A percentile compares a stretch with the other conserved stretches of the same genome.
Conservation (phyloP, 2,329 filamentous ascomycete species). For the Fusarium graminum region DNA sequence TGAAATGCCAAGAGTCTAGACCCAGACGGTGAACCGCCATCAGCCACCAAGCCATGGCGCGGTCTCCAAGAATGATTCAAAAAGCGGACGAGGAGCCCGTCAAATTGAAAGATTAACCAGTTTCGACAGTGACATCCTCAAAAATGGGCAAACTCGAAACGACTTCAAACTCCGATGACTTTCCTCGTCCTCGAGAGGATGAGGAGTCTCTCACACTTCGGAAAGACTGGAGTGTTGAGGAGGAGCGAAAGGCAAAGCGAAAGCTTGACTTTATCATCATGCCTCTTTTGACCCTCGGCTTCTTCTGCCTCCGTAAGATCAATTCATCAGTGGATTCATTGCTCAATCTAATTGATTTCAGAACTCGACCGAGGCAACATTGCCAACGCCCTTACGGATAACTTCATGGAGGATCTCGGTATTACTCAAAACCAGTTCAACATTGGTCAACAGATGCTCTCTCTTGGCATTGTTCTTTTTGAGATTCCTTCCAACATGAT, state of each 20-base stretch:
- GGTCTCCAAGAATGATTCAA: slow-evolving; percentile 13
- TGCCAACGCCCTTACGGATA: slow-evolving; percentile 62
- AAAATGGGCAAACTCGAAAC: slow-evolving; percentile 40
- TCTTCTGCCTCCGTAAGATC: slow-evolving; percentile 58
- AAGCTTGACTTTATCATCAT: slow-evolving; percentile 60
- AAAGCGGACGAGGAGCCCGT: slow-evolving; percentile 12
- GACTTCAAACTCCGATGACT: slow-evolving; percentile 25
- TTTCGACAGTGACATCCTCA: not conserved
- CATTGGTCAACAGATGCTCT: slow-evolving; percentile 64
- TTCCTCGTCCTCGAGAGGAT: slow-evolving; percentile 45
- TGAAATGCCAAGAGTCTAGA: slow-evolving; percentile 27
- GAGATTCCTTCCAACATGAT: slow-evolving; percentile 57
- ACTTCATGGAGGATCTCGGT: slow-evolving; percentile 63
- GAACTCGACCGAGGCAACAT: slow-evolving; percentile 59
- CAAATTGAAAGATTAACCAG: not conserved
- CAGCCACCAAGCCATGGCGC: slow-evolving; percentile 11
- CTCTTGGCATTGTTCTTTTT: slow-evolving; percentile 62
- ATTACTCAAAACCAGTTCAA: slow-evolving; percentile 66
- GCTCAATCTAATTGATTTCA: slow-evolving; percentile 16
- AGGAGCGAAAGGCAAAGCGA: slow-evolving; percentile 55
- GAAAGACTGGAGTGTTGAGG: slow-evolving; percentile 54
- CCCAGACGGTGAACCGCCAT: slow-evolving; percentile 2
- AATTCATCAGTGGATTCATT: not conserved
- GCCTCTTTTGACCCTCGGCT: slow-evolving; percentile 58
- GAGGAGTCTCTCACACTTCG: slow-evolving; percentile 49